These are phyloP conservation scores for Calonectria pauciramosa DNA, from an alignment of 2,329 filamentous ascomycete species.

Conservation along the genomic window DNA sequence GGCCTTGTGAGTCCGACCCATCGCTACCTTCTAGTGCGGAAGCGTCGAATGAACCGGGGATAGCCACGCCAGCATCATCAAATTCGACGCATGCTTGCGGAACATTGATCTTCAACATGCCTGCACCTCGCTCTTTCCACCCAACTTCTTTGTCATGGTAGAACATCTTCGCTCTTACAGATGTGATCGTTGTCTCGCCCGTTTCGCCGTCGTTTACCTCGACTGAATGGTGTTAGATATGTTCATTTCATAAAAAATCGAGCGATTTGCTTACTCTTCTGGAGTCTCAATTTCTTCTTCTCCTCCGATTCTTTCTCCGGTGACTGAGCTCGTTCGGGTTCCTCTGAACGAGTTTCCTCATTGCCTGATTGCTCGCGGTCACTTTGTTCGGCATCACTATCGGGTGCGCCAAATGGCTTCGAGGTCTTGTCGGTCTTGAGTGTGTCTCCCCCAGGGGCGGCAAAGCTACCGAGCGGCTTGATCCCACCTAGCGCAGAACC, in stretches of 20 bases:
- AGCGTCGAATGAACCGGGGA: constrained; percentile 68
- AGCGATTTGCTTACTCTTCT: constrained; percentile 72
- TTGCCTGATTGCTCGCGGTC: constrained; percentile 55
- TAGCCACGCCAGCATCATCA: constrained; percentile 64
- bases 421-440: constrained; percentile 72
- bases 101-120: constrained; percentile 88
- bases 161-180: constrained; percentile 87
- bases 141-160: constrained; percentile 78
- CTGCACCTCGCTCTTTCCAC: constrained; percentile 92
- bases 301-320: constrained; percentile 71
- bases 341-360: constrained; percentile 59
- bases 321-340: constrained; percentile 59
- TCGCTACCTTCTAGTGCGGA: constrained; percentile 64
- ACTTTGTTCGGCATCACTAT: constrained; percentile 72
- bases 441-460: constrained; percentile 66
- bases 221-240: constrained; percentile 61
- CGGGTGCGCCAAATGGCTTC: constrained; percentile 83
- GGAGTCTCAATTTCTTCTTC: constrained; percentile 75
- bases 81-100: constrained; percentile 69
- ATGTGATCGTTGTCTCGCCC: constrained; percentile 81
- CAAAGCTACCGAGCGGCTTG: constrained; percentile 76
- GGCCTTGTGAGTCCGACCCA: constrained; percentile 44
- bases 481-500: constrained; percentile 54
- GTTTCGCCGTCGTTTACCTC: constrained; percentile 88
- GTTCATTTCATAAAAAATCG: background rate